Conservation (phyloP, 1,284 basidiomycete species). For the Ustilago trichophora region DNA sequence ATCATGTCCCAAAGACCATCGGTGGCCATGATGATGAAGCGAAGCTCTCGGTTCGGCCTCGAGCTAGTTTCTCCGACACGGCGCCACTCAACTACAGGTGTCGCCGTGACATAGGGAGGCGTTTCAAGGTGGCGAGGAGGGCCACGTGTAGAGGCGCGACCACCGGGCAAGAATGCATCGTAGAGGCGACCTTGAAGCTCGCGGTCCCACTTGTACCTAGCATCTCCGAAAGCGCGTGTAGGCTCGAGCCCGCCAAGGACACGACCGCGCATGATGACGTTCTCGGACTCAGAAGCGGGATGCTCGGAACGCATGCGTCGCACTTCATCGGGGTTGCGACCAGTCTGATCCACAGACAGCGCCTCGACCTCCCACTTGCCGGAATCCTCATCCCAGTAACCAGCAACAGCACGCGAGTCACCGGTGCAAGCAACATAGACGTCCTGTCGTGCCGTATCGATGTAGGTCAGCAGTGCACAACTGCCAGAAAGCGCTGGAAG, state of each 20-base stretch:
- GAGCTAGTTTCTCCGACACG: conserved; percentile 51
- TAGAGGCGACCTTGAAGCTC: conserved; percentile 67
- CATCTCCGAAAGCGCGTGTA: conserved; percentile 91
- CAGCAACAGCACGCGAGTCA: conserved; percentile 94
- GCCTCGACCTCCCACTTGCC: conserved; percentile 85
- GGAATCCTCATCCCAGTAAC: conserved; percentile 74
- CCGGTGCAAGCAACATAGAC: conserved; percentile 80
- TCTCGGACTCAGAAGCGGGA: conserved; percentile 75
- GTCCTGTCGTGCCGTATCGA: conserved; percentile 62
- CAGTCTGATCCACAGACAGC: conserved; percentile 93
- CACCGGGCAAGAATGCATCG: conserved; percentile 65
- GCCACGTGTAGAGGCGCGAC: conserved; percentile 38
- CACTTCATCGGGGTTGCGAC: conserved; percentile 85
- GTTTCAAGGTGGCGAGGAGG: conserved; percentile 59
- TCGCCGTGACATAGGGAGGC: conserved; percentile 91
- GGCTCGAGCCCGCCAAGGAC: conserved; percentile 89
- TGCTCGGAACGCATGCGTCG: conserved; percentile 84
- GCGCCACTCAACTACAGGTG: conserved; percentile 72
- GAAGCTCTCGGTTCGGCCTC: conserved; percentile 49
- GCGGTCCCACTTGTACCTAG: conserved; percentile 82
- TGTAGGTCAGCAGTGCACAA: conserved; percentile 64
- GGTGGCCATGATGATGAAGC: conserved; percentile 80
- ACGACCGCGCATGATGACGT: conserved; percentile 81
- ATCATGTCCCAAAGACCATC: conserved; percentile 96
- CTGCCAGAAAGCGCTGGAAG: conserved; percentile 61